These are phyloP conservation scores for Leishmania amazonensis DNA, from an alignment of 208 protist genomes.

Conservation along the genomic window DNA sequence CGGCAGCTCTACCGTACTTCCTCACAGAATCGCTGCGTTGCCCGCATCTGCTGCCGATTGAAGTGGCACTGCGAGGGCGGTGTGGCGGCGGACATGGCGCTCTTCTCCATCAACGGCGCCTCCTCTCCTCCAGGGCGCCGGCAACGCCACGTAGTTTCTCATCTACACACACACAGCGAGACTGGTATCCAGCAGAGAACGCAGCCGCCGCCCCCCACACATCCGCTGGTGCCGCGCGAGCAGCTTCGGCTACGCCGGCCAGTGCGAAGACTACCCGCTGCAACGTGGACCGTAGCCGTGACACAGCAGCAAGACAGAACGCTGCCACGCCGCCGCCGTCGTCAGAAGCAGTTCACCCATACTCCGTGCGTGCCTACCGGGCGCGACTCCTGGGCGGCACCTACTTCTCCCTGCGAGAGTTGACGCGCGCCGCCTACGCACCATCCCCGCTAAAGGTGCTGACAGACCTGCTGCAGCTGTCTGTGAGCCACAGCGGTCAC, in stretches of 20 bases:
- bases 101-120: conserved; percentile 1
- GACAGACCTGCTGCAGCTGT: conserved; percentile 50
- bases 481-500: neutral
- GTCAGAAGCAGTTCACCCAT: conserved; percentile 16
- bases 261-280: neutral
- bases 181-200: neutral
- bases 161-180: conserved; percentile 12
- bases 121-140: conserved; percentile 1
- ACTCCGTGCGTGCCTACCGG: conserved; percentile 62
- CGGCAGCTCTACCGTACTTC: neutral
- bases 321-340: neutral
- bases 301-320: neutral
- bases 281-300: neutral
- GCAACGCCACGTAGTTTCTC: neutral
- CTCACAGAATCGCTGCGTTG: neutral
- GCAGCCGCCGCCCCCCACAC: neutral
- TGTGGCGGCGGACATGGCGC: neutral
- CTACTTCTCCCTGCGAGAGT: conserved; percentile 46
- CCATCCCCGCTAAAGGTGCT: conserved; percentile 57
- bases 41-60: neutral
- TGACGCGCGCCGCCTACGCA: conserved; percentile 67
- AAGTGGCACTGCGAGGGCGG: neutral
- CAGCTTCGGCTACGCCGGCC: neutral
- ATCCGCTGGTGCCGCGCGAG: neutral
- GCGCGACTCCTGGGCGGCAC: conserved; percentile 47